phyloP scores from a whole-genome alignment of 352 stramenopile genomes.

The Phytophthora idaei region DNA sequence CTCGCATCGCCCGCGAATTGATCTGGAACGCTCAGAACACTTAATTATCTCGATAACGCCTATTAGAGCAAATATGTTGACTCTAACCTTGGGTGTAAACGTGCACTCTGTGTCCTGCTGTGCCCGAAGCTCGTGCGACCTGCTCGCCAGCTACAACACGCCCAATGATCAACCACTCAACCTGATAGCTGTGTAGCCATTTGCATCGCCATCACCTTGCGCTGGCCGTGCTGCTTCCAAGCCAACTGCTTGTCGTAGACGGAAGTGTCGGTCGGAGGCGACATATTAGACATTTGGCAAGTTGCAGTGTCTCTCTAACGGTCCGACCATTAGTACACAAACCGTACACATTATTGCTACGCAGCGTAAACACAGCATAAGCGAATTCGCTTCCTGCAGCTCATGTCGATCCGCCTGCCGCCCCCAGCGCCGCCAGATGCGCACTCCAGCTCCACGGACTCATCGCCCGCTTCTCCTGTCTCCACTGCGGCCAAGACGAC shows the following conservation, averaged over 20 bases:
- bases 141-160: conserved; percentile 40
- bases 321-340: conserved; percentile 3
- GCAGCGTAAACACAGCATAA: neutral
- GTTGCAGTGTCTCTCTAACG: conserved; percentile 4
- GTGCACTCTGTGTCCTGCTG: conserved; percentile 59
- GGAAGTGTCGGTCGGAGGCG: conserved; percentile 18
- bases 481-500: neutral
- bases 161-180: neutral
- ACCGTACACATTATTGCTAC: neutral
- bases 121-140: conserved; percentile 48
- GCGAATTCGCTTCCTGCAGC: neutral
- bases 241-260: conserved; percentile 71
- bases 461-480: neutral
- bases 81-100: conserved; percentile 61
- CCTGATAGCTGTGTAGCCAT: neutral
- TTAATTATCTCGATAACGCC: neutral
- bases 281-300: neutral
- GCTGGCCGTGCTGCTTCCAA: conserved; percentile 62
- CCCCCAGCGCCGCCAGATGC: neutral
- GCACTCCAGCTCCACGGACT: neutral
- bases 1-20: conserved; percentile 8
- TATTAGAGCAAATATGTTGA: neutral
- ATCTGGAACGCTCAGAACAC: conserved; percentile 12
- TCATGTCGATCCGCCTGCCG: conserved; percentile 8
- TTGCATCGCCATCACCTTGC: conserved; percentile 36